Evolutionary conservation across 768 basidiomycete genomes (phyloP).

Genomic region (Albatrellus ellisii): DNA sequence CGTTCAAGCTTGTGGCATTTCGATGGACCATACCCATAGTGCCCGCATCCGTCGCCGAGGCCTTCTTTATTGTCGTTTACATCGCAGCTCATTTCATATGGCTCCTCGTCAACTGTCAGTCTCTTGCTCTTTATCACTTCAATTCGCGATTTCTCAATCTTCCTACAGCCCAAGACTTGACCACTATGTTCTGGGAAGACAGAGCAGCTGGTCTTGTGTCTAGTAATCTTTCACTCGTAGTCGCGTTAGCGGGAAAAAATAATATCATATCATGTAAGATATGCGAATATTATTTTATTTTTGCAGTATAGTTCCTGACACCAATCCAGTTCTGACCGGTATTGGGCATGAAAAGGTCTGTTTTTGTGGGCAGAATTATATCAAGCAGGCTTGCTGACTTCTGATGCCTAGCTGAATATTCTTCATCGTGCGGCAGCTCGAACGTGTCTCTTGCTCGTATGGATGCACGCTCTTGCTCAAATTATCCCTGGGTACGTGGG

Average conservation of each 20-base stretch:
- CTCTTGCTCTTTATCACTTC: background rate
- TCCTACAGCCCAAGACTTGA: conserved; percentile 12
- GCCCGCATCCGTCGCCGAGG: conserved; percentile 27
- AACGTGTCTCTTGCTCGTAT: conserved; percentile 27
- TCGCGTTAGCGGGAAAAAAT: conserved; percentile 44
- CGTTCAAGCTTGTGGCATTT: conserved; percentile 36
- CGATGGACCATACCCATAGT: conserved; percentile 35
- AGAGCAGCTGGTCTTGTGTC: conserved; percentile 29
- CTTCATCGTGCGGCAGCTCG: conserved; percentile 33
- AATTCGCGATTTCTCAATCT: background rate
- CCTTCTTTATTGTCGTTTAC: conserved; percentile 34
- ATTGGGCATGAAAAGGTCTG: conserved; percentile 38
- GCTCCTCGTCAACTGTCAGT: conserved; percentile 34
- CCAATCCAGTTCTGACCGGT: conserved; percentile 35
- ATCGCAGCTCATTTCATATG: conserved; percentile 29
- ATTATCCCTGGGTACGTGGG: conserved; percentile 12
- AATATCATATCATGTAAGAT: conserved; percentile 41
- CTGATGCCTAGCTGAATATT: conserved; percentile 25
- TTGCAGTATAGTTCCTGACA: background rate
- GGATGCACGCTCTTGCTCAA: conserved; percentile 28
- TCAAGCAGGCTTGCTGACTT: no score
- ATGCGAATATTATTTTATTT: background rate
- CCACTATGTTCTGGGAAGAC: conserved; percentile 19
- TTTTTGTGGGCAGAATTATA: no score
- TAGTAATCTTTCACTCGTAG: conserved; percentile 36